Evolutionary conservation across 108 stramenopile species (phyloP).

Genomic region (Nitzschia sp.): DNA sequence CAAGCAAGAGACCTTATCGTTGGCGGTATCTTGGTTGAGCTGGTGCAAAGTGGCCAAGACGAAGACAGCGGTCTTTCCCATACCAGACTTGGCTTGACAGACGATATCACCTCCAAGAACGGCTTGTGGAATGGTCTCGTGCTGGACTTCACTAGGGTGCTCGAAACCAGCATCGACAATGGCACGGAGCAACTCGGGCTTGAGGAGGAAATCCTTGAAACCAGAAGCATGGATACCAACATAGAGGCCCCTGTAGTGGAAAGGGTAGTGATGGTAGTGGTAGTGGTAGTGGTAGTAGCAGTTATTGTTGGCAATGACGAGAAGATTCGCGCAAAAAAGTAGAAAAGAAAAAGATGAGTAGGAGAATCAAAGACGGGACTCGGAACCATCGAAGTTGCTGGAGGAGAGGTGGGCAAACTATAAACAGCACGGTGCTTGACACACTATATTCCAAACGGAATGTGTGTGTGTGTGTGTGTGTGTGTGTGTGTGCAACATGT

Average conservation of each 20-base stretch:
- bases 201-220: constrained; percentile 98
- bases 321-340: constrained; percentile 10
- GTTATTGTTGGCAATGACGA: background rate
- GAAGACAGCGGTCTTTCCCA: constrained; percentile 99
- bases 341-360: background rate
- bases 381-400: background rate
- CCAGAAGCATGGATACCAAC: constrained; percentile 98
- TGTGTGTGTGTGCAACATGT: too few species aligned
- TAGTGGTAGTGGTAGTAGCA: background rate
- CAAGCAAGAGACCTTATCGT: constrained; percentile 81
- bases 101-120: constrained; percentile 99
- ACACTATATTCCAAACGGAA: too few species aligned
- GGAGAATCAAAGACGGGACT: background rate
- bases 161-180: constrained; percentile 99
- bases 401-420: too few species aligned
- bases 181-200: constrained; percentile 97
- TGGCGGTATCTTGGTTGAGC: constrained; percentile 72
- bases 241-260: constrained; percentile 89
- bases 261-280: background rate
- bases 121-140: constrained; percentile 99
- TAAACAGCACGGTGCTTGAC: too few species aligned
- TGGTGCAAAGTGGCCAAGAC: constrained; percentile 98
- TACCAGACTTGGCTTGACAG: constrained; percentile 99
- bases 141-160: constrained; percentile 97
- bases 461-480: too few species aligned